These are phyloP conservation scores for Capronia epimyces DNA, from an alignment of 2,329 filamentous ascomycete genomes.

Conservation along the genomic window DNA sequence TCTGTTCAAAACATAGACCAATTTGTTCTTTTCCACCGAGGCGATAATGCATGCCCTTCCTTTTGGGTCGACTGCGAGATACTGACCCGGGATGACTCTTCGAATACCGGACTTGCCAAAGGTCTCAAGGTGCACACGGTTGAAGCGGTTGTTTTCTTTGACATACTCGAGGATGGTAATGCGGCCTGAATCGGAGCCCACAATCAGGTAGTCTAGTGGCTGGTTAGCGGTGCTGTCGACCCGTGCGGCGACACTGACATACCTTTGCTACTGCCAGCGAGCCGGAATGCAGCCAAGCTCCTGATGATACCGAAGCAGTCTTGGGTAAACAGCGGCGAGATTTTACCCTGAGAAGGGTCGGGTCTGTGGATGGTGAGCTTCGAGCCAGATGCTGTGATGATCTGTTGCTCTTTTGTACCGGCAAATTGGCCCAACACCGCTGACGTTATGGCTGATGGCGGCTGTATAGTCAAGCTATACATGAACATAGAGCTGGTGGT, in stretches of 20 bases:
- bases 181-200: conserved; percentile 90
- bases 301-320: conserved; percentile 96
- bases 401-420: conserved; percentile 95
- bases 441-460: conserved; percentile 80
- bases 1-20: conserved; percentile 96
- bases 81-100: conserved; percentile 90
- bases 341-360: conserved; percentile 76
- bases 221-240: conserved; percentile 9
- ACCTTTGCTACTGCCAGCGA: conserved; percentile 96
- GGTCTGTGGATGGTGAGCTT: conserved; percentile 82
- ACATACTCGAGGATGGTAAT: conserved; percentile 92
- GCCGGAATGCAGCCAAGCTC: conserved; percentile 76
- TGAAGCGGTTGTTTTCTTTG: conserved; percentile 78
- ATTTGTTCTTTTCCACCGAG: conserved; percentile 96
- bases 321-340: conserved; percentile 79
- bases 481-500: conserved; percentile 98
- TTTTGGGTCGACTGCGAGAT: conserved; percentile 90
- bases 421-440: conserved; percentile 93
- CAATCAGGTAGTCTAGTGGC: conserved; percentile 79
- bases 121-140: conserved; percentile 87
- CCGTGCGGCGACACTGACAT: conserved; percentile 30
- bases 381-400: conserved; percentile 87
- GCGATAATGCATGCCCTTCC: conserved; percentile 92
- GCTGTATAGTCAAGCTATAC: conserved; percentile 94
- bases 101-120: conserved; percentile 96